Base-by-base conservation (phyloP, 768 basidiomycete genomes). In the Auriscalpium orientale region DNA sequence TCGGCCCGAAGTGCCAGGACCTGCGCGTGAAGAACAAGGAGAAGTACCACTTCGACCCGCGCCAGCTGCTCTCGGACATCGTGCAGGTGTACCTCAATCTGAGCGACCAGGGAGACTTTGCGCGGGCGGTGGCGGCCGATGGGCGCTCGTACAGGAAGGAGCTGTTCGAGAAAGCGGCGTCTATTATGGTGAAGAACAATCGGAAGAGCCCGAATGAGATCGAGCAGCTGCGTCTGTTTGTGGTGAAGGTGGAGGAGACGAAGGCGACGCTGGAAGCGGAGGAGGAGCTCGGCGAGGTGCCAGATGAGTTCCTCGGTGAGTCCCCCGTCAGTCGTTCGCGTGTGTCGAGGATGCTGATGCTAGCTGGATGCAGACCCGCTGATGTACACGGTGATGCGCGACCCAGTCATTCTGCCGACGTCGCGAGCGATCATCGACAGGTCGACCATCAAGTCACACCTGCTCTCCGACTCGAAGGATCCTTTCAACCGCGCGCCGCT, bases 401-500 rank as follows among this genome's bases (percentile, higher is more conserved):
- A 99, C 68, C 97, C 97, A 3, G 95, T 98, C 56, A 80, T 83
- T 34, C 70, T 99, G 35, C 97, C 97, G 0, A 84, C 88, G 0
- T 98, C 95, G 2, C 78, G 75, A 53, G 74, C 81, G 0, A 78
- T 89, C 36, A 68, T 99, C 45, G 97, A 99, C 69, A 83, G 90
- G 21, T 77, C 88, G 2, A 98, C 95, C 2, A 98, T 99, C 75
- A 95, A 95, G 65, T 89, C 93, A 1, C 94, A 97, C 68, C 73
- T 98, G 37, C 74, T 99, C 18, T 95, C 93, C 0, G 95, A 97
- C 64, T 71, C 85, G 16, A 90, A 84, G 53, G 97, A 99, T 70
- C 97, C 97, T 1, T 99, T 98, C 80, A 99, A 98, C 70, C 86
- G 97, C 33, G 74, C 78, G 36, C 91, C 95, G 2, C 74, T 97